Percentiles rank a stretch among this genome's conserved stretches.
Conservation (phyloP, 2,329 filamentous ascomycete species). For the Fusarium sublunatum region DNA sequence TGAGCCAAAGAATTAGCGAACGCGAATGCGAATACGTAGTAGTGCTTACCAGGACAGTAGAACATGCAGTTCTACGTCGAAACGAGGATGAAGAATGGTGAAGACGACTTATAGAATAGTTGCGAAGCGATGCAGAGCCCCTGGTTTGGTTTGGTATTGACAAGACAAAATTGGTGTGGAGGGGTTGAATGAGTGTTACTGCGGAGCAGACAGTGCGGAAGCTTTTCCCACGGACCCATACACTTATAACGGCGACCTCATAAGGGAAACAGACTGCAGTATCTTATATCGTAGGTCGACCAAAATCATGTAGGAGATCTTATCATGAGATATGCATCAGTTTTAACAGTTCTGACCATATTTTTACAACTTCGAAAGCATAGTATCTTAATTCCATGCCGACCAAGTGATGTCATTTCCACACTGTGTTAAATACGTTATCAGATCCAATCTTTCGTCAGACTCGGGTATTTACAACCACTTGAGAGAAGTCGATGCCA, state of each 20-base stretch:
- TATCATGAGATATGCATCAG: too few species aligned
- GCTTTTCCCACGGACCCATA: neutral
- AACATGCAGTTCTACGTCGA: neutral
- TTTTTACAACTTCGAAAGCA: too few species aligned
- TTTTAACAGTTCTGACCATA: too few species aligned
- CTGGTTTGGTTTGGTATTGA: slow-evolving; percentile 5
- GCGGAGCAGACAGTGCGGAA: slow-evolving; percentile 7
- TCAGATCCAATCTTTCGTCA: slow-evolving; percentile 2
- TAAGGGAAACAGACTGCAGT: neutral
- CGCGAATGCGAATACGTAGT: slow-evolving; percentile 27
- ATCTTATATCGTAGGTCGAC: neutral
- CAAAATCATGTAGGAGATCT: too few species aligned
- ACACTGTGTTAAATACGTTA: slow-evolving; percentile 17
- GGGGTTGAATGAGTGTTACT: slow-evolving; percentile 16
- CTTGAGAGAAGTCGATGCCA: slow-evolving; percentile 5
- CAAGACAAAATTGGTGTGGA: slow-evolving; percentile 30
- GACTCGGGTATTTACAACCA: slow-evolving; percentile 1
- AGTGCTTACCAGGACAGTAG: neutral
- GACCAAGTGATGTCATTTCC: slow-evolving; percentile 17
- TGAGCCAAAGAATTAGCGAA: slow-evolving; percentile 25
- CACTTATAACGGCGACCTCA: too few species aligned
- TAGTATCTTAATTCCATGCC: too few species aligned
- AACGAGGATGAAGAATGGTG: neutral
- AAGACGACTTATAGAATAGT: slow-evolving; percentile 2
- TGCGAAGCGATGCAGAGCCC: slow-evolving; percentile 5